Percentiles rank a stretch among this genome's conserved stretches.
Conservation (phyloP, 495 filamentous ascomycete species). For the Penicillium verhagenii region DNA sequence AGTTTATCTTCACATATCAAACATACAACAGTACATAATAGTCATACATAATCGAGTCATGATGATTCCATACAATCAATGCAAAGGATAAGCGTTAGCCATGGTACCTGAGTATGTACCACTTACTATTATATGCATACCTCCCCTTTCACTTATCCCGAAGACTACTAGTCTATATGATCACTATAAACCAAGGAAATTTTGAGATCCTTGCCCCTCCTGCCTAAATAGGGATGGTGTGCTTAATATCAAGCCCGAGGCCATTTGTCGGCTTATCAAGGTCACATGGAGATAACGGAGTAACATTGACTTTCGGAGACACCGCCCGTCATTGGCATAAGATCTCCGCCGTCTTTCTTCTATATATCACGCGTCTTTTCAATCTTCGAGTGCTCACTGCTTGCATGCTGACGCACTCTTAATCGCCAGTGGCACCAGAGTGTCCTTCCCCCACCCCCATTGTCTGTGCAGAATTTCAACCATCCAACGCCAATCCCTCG, state of each 20-base stretch:
- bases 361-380: neutral
- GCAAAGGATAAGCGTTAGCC: too few species aligned
- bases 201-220: slow-evolving; percentile 4
- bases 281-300: slow-evolving; percentile 15
- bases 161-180: too few species aligned
- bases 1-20: too few species aligned
- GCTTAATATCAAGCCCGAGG: slow-evolving; percentile 4
- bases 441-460: neutral
- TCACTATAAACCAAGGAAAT: too few species aligned
- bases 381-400: neutral
- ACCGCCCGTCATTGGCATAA: neutral
- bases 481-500: neutral
- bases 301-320: neutral
- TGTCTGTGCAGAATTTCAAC: neutral
- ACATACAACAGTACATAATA: too few species aligned
- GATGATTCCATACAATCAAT: too few species aligned
- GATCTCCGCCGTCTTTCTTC: neutral
- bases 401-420: neutral
- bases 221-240: neutral
- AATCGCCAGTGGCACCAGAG: neutral
- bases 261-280: slow-evolving; percentile 1
- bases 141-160: too few species aligned
- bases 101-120: too few species aligned
- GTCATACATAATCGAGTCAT: too few species aligned
- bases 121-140: too few species aligned